Percentiles rank a stretch among this genome's conserved stretches.
These are phyloP conservation scores for Cercospora citrullina DNA, from an alignment of 2,329 filamentous ascomycete genomes.

Conservation along the genomic window DNA sequence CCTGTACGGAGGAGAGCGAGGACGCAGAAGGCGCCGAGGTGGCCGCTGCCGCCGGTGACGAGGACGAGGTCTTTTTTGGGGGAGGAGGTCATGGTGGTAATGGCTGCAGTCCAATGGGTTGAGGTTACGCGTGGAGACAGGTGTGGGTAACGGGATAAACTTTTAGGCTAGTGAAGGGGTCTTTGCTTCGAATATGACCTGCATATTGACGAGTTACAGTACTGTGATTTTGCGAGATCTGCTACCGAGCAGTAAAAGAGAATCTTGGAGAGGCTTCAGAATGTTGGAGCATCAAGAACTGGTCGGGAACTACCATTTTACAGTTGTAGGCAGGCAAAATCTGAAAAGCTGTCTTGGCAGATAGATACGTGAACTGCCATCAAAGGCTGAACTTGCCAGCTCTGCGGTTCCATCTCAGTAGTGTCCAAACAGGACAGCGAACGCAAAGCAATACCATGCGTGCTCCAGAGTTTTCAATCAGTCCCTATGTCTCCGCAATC, in stretches of 20 bases:
- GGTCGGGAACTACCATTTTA: no score
- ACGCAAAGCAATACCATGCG: no score
- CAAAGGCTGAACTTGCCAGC: no score
- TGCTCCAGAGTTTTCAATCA: no score
- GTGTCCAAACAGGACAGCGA: no score
- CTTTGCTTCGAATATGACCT: background rate
- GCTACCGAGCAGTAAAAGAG: background rate
- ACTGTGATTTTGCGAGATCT: background rate
- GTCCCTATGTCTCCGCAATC: no score
- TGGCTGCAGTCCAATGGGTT: background rate
- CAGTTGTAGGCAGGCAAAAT: no score
- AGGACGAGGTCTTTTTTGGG: slow-evolving; percentile 14
- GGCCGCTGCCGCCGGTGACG: slow-evolving; percentile 21
- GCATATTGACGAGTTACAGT: background rate
- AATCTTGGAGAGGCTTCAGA: no score
- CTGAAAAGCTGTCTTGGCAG: no score
- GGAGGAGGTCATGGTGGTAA: slow-evolving; percentile 6
- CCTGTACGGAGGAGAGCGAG: slow-evolving; percentile 20
- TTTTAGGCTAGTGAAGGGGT: background rate
- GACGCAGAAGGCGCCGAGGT: slow-evolving; percentile 18
- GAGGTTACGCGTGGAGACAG: background rate
- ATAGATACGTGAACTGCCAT: no score
- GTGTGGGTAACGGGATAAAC: background rate
- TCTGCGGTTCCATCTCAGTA: no score
- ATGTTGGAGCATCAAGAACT: no score